phyloP scores from a whole-genome alignment of 2,329 filamentous ascomycete species.

The Fonsecaea nubica region DNA sequence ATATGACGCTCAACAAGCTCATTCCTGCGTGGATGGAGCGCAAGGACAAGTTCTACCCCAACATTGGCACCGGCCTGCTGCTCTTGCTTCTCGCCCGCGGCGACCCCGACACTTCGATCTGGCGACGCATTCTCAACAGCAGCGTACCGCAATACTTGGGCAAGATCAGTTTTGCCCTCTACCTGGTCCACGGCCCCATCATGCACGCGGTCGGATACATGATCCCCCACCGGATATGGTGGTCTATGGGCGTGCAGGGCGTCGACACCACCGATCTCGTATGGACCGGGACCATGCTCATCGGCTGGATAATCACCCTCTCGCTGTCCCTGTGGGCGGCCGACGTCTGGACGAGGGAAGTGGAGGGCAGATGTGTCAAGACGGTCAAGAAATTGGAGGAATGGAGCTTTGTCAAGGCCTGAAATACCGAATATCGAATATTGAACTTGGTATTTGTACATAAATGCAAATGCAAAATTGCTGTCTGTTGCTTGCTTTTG shows the following conservation, averaged over 20 bases:
- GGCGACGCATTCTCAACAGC: conserved; percentile 51
- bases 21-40: conserved; percentile 46
- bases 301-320: conserved; percentile 52
- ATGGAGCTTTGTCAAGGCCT: conserved; percentile 35
- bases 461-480: not conserved
- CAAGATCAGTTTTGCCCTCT: conserved; percentile 56
- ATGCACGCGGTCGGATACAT: conserved; percentile 53
- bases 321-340: conserved; percentile 59
- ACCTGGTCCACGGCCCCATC: conserved; percentile 55
- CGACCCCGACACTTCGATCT: conserved; percentile 44
- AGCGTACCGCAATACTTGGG: conserved; percentile 54
- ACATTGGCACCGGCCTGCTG: conserved; percentile 52
- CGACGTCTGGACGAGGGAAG: conserved; percentile 55
- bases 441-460: not conserved
- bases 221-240: conserved; percentile 45
- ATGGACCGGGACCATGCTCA: conserved; percentile 49
- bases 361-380: conserved; percentile 38
- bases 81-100: conserved; percentile 53
- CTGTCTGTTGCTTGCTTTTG: not conserved
- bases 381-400: conserved; percentile 37
- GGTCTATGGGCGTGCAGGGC: conserved; percentile 48
- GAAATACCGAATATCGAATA: not conserved
- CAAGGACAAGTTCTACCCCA: conserved; percentile 49
- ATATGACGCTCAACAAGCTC: conserved; percentile 49
- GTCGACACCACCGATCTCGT: conserved; percentile 42